phyloP scores from a whole-genome alignment of 2,329 filamentous ascomycete genomes.

The Cytospora schulzeri region DNA sequence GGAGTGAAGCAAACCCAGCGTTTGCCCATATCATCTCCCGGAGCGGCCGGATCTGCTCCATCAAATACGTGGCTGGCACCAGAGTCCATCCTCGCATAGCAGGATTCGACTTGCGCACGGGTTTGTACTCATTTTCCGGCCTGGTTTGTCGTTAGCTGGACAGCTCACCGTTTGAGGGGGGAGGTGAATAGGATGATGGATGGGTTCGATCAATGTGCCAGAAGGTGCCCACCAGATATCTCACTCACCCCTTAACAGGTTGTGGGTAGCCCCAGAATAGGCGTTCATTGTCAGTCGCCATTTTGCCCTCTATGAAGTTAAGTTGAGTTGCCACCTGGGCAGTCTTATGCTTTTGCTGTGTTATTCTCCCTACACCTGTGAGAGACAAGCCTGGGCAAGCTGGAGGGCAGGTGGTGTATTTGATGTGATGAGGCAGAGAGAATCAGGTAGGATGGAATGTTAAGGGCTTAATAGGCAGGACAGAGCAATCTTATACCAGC shows the following conservation, averaged over 20 bases:
- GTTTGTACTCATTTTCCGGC: slow-evolving; percentile 46
- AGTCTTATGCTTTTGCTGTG: not conserved
- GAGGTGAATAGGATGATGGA: not conserved
- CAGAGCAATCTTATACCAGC: slow-evolving; percentile 16
- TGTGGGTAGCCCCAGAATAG: slow-evolving; percentile 27
- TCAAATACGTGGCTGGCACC: slow-evolving; percentile 56
- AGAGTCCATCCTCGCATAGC: slow-evolving; percentile 58
- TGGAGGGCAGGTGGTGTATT: not conserved
- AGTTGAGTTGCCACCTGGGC: slow-evolving; percentile 3
- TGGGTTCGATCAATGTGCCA: not conserved
- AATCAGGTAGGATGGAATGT: not conserved
- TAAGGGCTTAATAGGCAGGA: not conserved
- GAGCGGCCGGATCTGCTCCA: slow-evolving; percentile 57
- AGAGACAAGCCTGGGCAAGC: not conserved
- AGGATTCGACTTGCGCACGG: slow-evolving; percentile 55
- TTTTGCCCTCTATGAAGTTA: not conserved
- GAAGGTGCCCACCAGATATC: not conserved
- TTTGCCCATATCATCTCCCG: slow-evolving; percentile 62
- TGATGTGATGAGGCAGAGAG: not conserved
- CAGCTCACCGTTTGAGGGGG: not conserved
- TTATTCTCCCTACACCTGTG: not conserved
- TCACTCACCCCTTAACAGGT: slow-evolving; percentile 26
- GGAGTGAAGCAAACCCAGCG: slow-evolving; percentile 63
- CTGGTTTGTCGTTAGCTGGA: slow-evolving; percentile 31
- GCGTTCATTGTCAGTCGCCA: slow-evolving; percentile 22